These are phyloP conservation scores for Aspergillus pseudoviridinutans DNA, from an alignment of 2,329 filamentous ascomycete genomes.

Conservation along the genomic window DNA sequence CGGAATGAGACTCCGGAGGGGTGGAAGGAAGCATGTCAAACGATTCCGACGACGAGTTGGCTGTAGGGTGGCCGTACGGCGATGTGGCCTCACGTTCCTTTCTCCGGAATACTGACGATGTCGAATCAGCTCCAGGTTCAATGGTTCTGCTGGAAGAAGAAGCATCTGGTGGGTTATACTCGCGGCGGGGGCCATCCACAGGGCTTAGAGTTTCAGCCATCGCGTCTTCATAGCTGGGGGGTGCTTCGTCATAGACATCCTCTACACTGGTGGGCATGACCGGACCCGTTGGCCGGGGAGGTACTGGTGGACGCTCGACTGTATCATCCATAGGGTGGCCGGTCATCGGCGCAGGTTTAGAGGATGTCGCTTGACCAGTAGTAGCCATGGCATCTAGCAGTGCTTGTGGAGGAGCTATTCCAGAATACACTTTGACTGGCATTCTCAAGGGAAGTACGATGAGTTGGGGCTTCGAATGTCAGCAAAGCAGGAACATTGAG, in stretches of 20 bases:
- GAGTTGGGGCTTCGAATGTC: constrained; percentile 57
- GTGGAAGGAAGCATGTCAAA: constrained; percentile 39
- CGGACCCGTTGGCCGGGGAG: constrained; percentile 33
- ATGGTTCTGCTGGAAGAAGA: constrained; percentile 24
- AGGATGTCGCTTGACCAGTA: constrained; percentile 20
- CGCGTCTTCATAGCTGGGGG: constrained; percentile 91
- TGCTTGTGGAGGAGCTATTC: constrained; percentile 74
- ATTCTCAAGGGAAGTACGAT: constrained; percentile 76
- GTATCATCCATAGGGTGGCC: constrained; percentile 19
- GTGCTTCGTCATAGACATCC: constrained; percentile 63
- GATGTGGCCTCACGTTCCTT: constrained; percentile 27
- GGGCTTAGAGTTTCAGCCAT: constrained; percentile 75
- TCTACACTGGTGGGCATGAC: constrained; percentile 21
- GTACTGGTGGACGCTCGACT: constrained; percentile 35
- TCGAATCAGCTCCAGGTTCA: constrained; percentile 37
- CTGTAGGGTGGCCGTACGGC: constrained; percentile 14
- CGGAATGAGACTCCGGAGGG: constrained; percentile 31
- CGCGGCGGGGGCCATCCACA: constrained; percentile 62
- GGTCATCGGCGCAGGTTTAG: constrained; percentile 15
- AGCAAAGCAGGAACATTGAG: constrained; percentile 10
- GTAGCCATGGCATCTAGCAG: constrained; percentile 64
- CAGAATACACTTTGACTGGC: constrained; percentile 77
- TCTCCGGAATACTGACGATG: constrained; percentile 28
- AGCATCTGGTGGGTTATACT: constrained; percentile 44
- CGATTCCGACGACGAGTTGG: constrained; percentile 34